Conservation (phyloP, 768 basidiomycete genomes). For the Kwoniella sp. region DNA sequence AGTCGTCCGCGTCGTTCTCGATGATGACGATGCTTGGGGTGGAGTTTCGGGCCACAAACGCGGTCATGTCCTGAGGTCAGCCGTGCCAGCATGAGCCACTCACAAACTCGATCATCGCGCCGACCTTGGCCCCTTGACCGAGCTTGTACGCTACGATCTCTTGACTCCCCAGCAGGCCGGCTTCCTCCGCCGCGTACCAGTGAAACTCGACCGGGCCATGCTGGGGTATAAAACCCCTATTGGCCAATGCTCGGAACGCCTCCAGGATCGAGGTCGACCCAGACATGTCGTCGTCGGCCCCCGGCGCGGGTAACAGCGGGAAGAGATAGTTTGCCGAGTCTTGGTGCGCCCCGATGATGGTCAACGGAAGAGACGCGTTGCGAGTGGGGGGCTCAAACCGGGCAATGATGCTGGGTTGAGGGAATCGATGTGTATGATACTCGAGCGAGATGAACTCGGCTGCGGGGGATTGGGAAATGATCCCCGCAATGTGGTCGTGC, state of each 20-base stretch:
- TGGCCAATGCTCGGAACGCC: slow-evolving; percentile 43
- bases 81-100: not conserved
- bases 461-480: slow-evolving; percentile 23
- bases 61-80: slow-evolving; percentile 27
- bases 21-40: slow-evolving; percentile 22
- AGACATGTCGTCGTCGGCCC: slow-evolving; percentile 51
- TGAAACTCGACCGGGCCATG: slow-evolving; percentile 48
- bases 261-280: slow-evolving; percentile 47
- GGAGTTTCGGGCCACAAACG: slow-evolving; percentile 18
- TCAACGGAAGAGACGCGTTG: slow-evolving; percentile 28
- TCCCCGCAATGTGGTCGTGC: slow-evolving; percentile 24
- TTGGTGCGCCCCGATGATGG: slow-evolving; percentile 49
- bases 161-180: slow-evolving; percentile 63
- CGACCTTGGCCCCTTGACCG: slow-evolving; percentile 59
- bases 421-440: slow-evolving; percentile 36
- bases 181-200: slow-evolving; percentile 51
- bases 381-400: slow-evolving; percentile 34
- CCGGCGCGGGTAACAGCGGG: slow-evolving; percentile 51
- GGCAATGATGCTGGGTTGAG: slow-evolving; percentile 48
- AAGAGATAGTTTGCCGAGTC: slow-evolving; percentile 49
- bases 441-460: slow-evolving; percentile 26
- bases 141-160: slow-evolving; percentile 75
- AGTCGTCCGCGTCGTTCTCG: slow-evolving; percentile 14
- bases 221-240: slow-evolving; percentile 34
- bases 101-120: slow-evolving; percentile 74